Base-by-base conservation (phyloP, 495 filamentous ascomycete genomes). In the Xylaria cubensis region DNA sequence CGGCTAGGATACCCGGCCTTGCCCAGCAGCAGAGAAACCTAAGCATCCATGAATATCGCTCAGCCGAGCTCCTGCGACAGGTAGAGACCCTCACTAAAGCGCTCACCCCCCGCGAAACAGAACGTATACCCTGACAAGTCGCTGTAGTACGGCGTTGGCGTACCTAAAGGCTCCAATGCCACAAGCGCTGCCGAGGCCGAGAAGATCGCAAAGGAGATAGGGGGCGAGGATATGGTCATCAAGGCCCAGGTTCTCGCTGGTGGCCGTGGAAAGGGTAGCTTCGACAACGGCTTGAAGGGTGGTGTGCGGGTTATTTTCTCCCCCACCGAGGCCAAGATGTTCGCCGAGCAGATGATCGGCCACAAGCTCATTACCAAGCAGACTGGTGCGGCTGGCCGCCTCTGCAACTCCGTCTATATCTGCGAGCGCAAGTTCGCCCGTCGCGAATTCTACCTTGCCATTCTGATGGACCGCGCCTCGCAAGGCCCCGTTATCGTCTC, bases 291-390 rank as follows among this genome's bases (percentile, higher is more conserved):
- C 74, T 90, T 98, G 79, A 99, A 99, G 89, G 96, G 96, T 80
- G 96, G 96, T 85, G 96, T 99, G 75, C 91, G 96, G 74, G 94
- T 99, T 78, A 97, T 99, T 82, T 98, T 97, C 89, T 98, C 95
- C 89, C 84, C 82, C 63, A 87, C 86, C 79, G 84, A 87, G 87
- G 96, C 96, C 80, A 94, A 93, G 86, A 97, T 98, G 91, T 97
- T 99, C 79, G 95, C 96, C 78, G 90, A 93, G 73, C 94, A 99
- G 85, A 99, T 99, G 96, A 98, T 99, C 84, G 96, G 96, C 75
- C 96, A 99, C 83, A 97, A 97, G 85, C 94, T 99, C 84, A 91
- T 99, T 84, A 99, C 96, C 82, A 99, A 99, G 89, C 96, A 99
- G 87, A 99, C 97, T 66, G 96, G 96, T 79, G 92, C 94, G 71